Evolutionary conservation across 2,329 filamentous ascomycete species (phyloP), one percentile per base, ranked within the genome.

Genomic region (Pestalotiopsis sp.): DNA sequence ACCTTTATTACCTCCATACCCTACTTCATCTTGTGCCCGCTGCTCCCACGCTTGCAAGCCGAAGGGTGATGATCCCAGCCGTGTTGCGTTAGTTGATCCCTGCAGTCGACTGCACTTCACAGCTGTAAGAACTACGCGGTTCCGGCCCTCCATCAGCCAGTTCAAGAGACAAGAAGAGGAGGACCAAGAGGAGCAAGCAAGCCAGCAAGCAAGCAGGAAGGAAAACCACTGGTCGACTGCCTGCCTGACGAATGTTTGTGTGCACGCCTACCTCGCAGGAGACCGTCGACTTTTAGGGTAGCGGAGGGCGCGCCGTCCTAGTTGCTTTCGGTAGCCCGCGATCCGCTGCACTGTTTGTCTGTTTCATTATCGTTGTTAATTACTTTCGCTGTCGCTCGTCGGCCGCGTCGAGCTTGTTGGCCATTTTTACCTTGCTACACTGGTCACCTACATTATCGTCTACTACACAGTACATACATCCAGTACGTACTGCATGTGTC

Each of bases 71-170:
- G 65, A 66, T 66, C 65, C 44, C 60, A 52, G 38, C 56, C 57
- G n/a, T 35, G 22, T 66, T 66, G 56, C 65, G 65, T 61, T 66
- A 66, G 60, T 20, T 20, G 44, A 30, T 30, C 44, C 44, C 52
- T 66, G 64, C 64, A 66, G 55, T 55, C 64, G 59, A 44, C 26
- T 66, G 64, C 64, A 66, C 26, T 48, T 66, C 22, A n/a, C 30
- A 58, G 39, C 60, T 44, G 60, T 52, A 39, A 48, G 60, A 39
- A 30, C 52, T 63, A 39, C 60, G 35, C 39, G 60, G 39, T 63
- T 63, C 63, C 44, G 44, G 52, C 63, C 44, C 63, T 65, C 63
- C 63, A 65, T 56, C 48, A 56, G 20, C 56, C 26, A 24, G 10
- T 38, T 22, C 14, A 26, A 13, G 26, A 35, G 56, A 11, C 55